Evolutionary conservation across 164 flowering plant species (phyloP).

Genomic region (Sextonia rubra): DNA sequence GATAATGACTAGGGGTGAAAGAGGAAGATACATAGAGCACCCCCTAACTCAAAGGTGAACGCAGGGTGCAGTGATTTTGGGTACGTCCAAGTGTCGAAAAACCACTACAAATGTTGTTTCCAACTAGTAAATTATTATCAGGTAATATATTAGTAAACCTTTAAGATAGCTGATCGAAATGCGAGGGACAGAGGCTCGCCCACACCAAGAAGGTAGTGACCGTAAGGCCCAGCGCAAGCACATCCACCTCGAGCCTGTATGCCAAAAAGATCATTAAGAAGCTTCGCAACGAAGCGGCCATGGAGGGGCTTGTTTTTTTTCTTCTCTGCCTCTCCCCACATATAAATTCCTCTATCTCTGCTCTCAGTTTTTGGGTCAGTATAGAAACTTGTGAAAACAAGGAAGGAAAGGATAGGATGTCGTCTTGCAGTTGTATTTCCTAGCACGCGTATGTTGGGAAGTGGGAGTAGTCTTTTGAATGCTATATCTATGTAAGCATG

Average conservation of each 20-base stretch:
- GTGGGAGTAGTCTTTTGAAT: constrained; percentile 48
- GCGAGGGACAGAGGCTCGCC: constrained; percentile 37
- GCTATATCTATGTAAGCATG: constrained; percentile 31
- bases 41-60: no score
- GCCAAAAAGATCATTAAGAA: constrained; percentile 82
- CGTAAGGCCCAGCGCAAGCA: constrained; percentile 90
- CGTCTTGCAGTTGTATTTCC: constrained; percentile 55
- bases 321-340: constrained; percentile 43
- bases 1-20: no score
- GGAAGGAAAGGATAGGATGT: constrained; percentile 71
- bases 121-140: neutral
- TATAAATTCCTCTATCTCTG: constrained; percentile 10
- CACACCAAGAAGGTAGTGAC: constrained; percentile 52
- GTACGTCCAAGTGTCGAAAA: no score
- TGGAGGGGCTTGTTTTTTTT: constrained; percentile 57
- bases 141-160: constrained; percentile 28
- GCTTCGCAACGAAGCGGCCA: constrained; percentile 68
- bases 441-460: constrained; percentile 45
- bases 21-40: no score
- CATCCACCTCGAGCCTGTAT: constrained; percentile 90
- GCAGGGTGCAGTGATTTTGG: no score
- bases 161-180: constrained; percentile 39
- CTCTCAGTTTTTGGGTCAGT: neutral
- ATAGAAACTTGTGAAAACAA: constrained; percentile 36
- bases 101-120: no score